A percentile compares a stretch with the other conserved stretches of the same genome.
Evolutionary conservation across 228 moss, liverwort and hornwort species (phyloP).

Genomic region (Sphagnum magellanicum): DNA sequence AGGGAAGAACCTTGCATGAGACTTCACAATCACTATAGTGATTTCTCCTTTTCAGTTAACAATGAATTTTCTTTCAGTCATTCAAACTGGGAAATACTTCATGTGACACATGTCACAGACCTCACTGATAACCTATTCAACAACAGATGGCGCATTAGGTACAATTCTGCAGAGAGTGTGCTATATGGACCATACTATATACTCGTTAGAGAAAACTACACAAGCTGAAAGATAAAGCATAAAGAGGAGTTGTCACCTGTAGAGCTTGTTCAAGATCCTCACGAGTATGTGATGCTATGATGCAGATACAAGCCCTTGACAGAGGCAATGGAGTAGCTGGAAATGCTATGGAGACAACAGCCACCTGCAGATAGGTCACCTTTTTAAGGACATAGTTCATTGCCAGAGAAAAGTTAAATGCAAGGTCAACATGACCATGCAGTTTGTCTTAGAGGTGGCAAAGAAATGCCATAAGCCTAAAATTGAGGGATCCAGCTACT

Average conservation of each 20-base stretch:
- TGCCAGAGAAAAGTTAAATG: neutral
- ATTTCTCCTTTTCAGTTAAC: neutral
- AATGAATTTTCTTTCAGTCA: conserved; percentile 5
- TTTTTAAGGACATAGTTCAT: neutral
- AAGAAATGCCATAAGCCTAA: neutral
- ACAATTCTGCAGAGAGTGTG: neutral
- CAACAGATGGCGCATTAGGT: neutral
- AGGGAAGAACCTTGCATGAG: too few relatives aligned
- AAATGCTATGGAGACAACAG: conserved; percentile 82
- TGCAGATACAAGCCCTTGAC: conserved; percentile 73
- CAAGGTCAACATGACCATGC: neutral
- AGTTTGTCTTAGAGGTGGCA: neutral
- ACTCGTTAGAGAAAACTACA: neutral
- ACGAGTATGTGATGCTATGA: conserved; percentile 83
- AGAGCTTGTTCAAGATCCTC: conserved; percentile 77
- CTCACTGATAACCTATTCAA: conserved; percentile 70
- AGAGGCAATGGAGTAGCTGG: conserved; percentile 89
- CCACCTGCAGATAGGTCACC: conserved; percentile 50
- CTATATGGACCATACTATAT: neutral
- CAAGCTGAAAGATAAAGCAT: neutral
- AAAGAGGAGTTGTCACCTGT: conserved; percentile 30
- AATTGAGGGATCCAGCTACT: too few relatives aligned
- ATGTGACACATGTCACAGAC: conserved; percentile 76
- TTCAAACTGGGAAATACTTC: conserved; percentile 55
- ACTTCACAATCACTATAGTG: too few relatives aligned